Percentiles rank a stretch among this genome's conserved stretches.
Conservation (phyloP, 2,329 filamentous ascomycete genomes). For the Phialocephala sp. region DNA sequence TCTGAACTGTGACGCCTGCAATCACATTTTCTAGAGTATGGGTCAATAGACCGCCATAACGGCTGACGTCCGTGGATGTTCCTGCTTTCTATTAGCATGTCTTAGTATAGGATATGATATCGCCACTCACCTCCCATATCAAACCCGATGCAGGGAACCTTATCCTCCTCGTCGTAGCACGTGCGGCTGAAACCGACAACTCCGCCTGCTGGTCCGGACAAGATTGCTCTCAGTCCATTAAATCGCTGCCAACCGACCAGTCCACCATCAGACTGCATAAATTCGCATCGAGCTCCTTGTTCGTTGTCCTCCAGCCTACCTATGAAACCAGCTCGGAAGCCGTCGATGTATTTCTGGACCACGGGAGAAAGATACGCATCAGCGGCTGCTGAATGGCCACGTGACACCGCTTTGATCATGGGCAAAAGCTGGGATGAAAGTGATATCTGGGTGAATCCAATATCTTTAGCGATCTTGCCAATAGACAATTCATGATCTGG, state of each 20-base stretch:
- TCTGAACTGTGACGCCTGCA: constrained; percentile 78
- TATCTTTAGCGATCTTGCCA: constrained; percentile 63
- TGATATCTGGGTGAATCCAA: constrained; percentile 70
- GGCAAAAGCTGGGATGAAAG: constrained; percentile 70
- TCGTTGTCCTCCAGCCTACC: constrained; percentile 63
- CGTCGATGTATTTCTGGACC: constrained; percentile 70
- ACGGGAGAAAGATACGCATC: constrained; percentile 73
- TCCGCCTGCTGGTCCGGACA: constrained; percentile 71
- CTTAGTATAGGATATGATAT: constrained; percentile 42
- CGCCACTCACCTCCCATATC: constrained; percentile 57
- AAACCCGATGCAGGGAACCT: constrained; percentile 72
- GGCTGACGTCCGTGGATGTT: constrained; percentile 71
- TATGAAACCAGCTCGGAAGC: constrained; percentile 68
- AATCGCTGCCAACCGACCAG: constrained; percentile 58
- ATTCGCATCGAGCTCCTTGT: constrained; percentile 67
- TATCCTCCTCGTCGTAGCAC: constrained; percentile 67
- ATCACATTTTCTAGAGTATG: constrained; percentile 80
- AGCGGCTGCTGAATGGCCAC: constrained; percentile 69
- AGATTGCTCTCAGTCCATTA: constrained; percentile 66
- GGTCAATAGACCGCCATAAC: constrained; percentile 70
- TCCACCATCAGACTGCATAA: constrained; percentile 63
- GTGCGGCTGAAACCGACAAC: constrained; percentile 71
- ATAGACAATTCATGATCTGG: constrained; percentile 68
- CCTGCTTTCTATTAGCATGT: constrained; percentile 36
- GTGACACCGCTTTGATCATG: constrained; percentile 73